These are phyloP conservation scores for Acanthamoeba royreba DNA, from an alignment of 208 protist genomes.

Conservation along the genomic window DNA sequence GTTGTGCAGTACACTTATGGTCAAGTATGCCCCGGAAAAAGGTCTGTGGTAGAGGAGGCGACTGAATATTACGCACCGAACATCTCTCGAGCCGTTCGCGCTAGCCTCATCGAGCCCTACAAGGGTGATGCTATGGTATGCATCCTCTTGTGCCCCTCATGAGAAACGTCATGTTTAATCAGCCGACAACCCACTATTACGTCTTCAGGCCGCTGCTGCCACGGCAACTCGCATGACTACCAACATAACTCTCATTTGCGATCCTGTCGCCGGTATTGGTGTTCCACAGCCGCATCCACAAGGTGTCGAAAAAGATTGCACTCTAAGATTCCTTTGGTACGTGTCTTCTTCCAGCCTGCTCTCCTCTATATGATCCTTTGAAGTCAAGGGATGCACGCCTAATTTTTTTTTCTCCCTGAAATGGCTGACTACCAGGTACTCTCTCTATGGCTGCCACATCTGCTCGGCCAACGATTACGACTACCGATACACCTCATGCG, in stretches of 20 bases:
- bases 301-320: not conserved
- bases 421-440: not conserved
- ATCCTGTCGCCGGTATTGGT: conserved; percentile 1
- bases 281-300: not conserved
- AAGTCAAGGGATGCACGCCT: not conserved
- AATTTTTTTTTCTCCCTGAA: not conserved
- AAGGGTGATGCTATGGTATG: too few species aligned
- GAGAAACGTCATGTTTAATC: too few species aligned
- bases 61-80: too few species aligned
- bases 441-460: conserved; percentile 45
- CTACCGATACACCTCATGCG: conserved; percentile 27
- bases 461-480: conserved; percentile 37
- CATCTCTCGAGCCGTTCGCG: too few species aligned
- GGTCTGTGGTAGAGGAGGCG: not conserved
- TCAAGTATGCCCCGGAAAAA: not conserved
- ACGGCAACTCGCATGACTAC: not conserved
- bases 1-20: conserved; percentile 7
- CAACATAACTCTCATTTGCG: conserved; percentile 50
- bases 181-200: too few species aligned
- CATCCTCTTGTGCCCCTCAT: too few species aligned
- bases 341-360: not conserved
- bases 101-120: too few species aligned
- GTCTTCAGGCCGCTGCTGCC: not conserved
- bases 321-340: conserved; percentile 3
- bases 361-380: not conserved